These are phyloP conservation scores for Zygoascus sp. DNA, from an alignment of 1,139 yeast species.

Conservation along the genomic window DNA sequence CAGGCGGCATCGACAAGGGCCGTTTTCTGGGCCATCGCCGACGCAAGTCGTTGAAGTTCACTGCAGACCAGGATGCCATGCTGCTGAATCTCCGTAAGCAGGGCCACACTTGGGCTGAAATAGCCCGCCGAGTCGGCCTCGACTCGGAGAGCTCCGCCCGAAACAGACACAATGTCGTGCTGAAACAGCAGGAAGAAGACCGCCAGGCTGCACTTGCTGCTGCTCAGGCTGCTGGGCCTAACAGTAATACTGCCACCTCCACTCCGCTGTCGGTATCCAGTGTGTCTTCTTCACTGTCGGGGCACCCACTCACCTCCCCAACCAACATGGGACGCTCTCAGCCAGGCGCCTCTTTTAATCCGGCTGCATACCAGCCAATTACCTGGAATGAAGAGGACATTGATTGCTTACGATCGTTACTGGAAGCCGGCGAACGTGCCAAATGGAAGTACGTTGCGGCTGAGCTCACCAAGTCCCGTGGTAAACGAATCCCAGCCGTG, in stretches of 20 bases:
- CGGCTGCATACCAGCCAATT: constrained; percentile 14
- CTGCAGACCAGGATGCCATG: constrained; percentile 20
- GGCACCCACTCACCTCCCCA: constrained; percentile 11
- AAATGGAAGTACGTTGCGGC: constrained; percentile 43
- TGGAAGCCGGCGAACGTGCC: constrained; percentile 39
- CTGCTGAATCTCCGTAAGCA: constrained; percentile 21
- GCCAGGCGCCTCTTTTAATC: constrained; percentile 6
- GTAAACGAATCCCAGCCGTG: constrained; percentile 38
- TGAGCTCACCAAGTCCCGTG: constrained; percentile 29
- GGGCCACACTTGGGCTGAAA: constrained; percentile 24
- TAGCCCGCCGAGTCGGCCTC: constrained; percentile 20
- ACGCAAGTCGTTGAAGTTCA: constrained; percentile 14
- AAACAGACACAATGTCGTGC: constrained; percentile 16
- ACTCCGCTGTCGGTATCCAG: constrained; percentile 4
- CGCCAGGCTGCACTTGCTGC: neutral
- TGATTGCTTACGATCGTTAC: constrained; percentile 31
- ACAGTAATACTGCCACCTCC: neutral
- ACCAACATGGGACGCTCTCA: constrained; percentile 4
- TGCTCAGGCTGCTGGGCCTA: constrained; percentile 2
- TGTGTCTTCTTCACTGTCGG: neutral
- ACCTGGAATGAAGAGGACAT: constrained; percentile 37
- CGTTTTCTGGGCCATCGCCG: constrained; percentile 17
- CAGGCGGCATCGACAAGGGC: constrained; percentile 8
- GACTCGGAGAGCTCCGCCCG: constrained; percentile 20
- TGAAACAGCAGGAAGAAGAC: constrained; percentile 12